These are phyloP conservation scores for Colletotrichum liaoningense DNA, from an alignment of 2,329 filamentous ascomycete genomes.

Conservation along the genomic window DNA sequence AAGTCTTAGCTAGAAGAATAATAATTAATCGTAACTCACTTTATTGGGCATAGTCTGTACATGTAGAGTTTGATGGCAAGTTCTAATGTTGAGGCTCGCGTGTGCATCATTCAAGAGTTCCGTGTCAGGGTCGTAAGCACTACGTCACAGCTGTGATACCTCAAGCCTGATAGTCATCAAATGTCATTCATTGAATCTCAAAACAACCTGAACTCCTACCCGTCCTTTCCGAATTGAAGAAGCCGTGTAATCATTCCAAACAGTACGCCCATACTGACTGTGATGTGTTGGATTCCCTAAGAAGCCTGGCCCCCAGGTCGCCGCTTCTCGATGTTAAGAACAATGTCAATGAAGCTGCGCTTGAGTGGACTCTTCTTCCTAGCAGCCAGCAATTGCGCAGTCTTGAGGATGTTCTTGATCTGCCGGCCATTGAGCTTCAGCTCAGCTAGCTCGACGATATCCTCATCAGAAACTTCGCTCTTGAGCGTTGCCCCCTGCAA, in stretches of 20 bases:
- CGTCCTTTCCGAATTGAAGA: neutral
- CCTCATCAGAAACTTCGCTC: slow-evolving; percentile 42
- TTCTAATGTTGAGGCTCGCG: neutral
- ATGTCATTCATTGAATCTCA: neutral
- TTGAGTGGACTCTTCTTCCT: slow-evolving; percentile 41
- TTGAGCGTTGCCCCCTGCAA: slow-evolving; percentile 44
- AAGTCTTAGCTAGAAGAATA: neutral
- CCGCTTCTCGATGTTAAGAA: slow-evolving; percentile 30
- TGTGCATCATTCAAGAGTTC: neutral
- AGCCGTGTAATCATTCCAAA: neutral
- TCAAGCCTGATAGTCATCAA: neutral
- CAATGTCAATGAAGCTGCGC: slow-evolving; percentile 33
- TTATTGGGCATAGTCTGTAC: too few relatives aligned
- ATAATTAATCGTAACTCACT: neutral
- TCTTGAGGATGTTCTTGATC: slow-evolving; percentile 61
- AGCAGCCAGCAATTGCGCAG: slow-evolving; percentile 59
- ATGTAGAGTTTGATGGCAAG: too few relatives aligned
- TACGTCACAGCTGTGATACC: neutral
- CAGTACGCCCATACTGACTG: neutral
- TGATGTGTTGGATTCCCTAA: neutral
- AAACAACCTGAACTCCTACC: neutral
- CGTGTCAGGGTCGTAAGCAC: neutral
- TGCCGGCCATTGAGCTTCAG: slow-evolving; percentile 59
- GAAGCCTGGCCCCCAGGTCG: slow-evolving; percentile 3
- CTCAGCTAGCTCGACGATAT: slow-evolving; percentile 48